Percentiles rank a stretch among this genome's conserved stretches.
phyloP scores from a whole-genome alignment of 495 filamentous ascomycete species.

The Niebla homalea region DNA sequence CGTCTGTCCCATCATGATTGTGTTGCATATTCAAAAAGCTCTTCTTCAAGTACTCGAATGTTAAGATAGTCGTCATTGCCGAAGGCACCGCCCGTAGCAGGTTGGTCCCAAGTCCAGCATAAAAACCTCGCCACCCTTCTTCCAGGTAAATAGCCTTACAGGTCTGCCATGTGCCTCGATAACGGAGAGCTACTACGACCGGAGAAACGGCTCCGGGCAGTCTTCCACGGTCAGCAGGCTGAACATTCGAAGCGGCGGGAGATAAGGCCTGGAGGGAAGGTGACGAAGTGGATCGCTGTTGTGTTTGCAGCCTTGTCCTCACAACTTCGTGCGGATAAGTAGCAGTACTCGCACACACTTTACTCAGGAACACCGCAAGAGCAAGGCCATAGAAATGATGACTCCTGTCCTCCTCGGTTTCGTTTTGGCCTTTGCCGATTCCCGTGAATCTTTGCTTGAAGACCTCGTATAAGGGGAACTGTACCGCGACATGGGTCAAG shows the following conservation, averaged over 20 bases:
- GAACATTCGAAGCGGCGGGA: constrained; percentile 22
- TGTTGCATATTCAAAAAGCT: constrained; percentile 31
- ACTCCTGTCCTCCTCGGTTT: constrained; percentile 40
- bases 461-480: constrained; percentile 93
- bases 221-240: constrained; percentile 28
- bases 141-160: constrained; percentile 72
- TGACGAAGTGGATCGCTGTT: constrained; percentile 68
- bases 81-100: constrained; percentile 91
- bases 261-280: constrained; percentile 16
- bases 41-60: constrained; percentile 78
- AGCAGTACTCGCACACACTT: constrained; percentile 83
- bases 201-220: constrained; percentile 37
- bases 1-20: constrained; percentile 4
- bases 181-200: constrained; percentile 51
- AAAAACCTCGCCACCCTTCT: constrained; percentile 94
- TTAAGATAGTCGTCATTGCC: constrained; percentile 93
- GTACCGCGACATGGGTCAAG: constrained; percentile 89
- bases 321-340: constrained; percentile 94
- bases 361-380: constrained; percentile 83
- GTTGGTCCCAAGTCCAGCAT: constrained; percentile 95
- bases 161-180: constrained; percentile 69
- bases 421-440: constrained; percentile 56
- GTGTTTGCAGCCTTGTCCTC: constrained; percentile 52
- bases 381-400: constrained; percentile 64
- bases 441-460: constrained; percentile 86